Percentiles rank a stretch among this genome's conserved stretches.
Conservation (phyloP, 2,329 filamentous ascomycete species). For the Pseudogymnoascus sp. region DNA sequence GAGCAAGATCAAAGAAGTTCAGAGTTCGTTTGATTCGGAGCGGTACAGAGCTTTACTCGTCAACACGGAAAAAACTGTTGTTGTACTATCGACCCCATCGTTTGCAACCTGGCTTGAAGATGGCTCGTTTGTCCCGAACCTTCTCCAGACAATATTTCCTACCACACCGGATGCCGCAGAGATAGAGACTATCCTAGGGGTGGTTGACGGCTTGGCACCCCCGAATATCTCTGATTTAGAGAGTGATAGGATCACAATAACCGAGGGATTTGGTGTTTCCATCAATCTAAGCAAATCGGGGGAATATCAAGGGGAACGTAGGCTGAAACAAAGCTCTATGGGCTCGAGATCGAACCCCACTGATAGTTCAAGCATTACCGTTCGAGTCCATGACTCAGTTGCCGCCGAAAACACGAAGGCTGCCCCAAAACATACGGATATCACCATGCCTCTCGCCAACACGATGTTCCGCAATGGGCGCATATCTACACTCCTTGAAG, state of each 20-base stretch:
- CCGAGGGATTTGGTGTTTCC: constrained; percentile 42
- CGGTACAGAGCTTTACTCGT: neutral
- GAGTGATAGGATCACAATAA: constrained; percentile 18
- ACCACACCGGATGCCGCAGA: constrained; percentile 16
- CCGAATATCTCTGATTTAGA: constrained; percentile 11
- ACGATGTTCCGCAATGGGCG: constrained; percentile 69
- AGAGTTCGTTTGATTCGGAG: neutral
- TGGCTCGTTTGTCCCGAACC: constrained; percentile 23
- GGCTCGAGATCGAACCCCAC: constrained; percentile 2
- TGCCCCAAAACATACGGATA: constrained; percentile 17
- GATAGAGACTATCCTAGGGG: constrained; percentile 45
- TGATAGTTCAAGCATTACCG: constrained; percentile 19
- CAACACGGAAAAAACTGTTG: constrained; percentile 16
- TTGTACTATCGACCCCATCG: constrained; percentile 29
- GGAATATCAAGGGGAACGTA: constrained; percentile 44
- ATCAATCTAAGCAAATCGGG: constrained; percentile 36
- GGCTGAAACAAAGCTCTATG: constrained; percentile 4
- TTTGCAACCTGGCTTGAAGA: constrained; percentile 27
- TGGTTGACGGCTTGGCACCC: constrained; percentile 48
- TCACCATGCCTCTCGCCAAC: constrained; percentile 63
- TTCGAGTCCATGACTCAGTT: constrained; percentile 13
- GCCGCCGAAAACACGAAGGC: constrained; percentile 8
- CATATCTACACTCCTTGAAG: constrained; percentile 49
- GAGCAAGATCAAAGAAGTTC: neutral
- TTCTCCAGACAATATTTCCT: constrained; percentile 18